A percentile compares a stretch with the other conserved stretches of the same genome.
These are phyloP conservation scores for Ustilago tritici DNA, from an alignment of 1,284 basidiomycete genomes.

Conservation along the genomic window DNA sequence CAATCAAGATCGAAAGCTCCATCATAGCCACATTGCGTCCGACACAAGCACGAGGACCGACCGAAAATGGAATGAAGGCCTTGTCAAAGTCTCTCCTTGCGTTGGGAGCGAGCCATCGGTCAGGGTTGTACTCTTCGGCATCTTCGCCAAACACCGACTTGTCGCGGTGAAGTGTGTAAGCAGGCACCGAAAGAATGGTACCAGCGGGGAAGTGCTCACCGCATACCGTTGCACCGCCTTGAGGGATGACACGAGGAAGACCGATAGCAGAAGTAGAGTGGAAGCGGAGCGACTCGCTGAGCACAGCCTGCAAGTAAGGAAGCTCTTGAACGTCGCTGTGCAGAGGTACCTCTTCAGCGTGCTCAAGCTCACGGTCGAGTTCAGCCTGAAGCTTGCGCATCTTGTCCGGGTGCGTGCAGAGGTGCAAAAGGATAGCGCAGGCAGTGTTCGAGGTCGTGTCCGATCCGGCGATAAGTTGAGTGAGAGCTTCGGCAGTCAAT, in stretches of 20 bases:
- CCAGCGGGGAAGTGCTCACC: slow-evolving; percentile 76
- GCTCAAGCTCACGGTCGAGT: slow-evolving; percentile 75
- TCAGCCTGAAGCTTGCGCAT: slow-evolving; percentile 82
- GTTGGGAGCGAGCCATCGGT: slow-evolving; percentile 80
- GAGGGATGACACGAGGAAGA: slow-evolving; percentile 71
- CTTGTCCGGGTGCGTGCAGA: slow-evolving; percentile 77
- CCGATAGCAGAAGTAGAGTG: slow-evolving; percentile 83
- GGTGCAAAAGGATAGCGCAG: slow-evolving; percentile 79
- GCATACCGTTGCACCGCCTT: slow-evolving; percentile 52
- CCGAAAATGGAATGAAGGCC: slow-evolving; percentile 61
- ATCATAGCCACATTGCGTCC: slow-evolving; percentile 63
- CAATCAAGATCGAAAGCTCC: slow-evolving; percentile 58
- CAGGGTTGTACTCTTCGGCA: slow-evolving; percentile 77
- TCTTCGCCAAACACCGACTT: slow-evolving; percentile 80
- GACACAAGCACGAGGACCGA: slow-evolving; percentile 63
- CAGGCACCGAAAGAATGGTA: slow-evolving; percentile 70
- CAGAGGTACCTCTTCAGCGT: slow-evolving; percentile 59
- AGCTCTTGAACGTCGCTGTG: slow-evolving; percentile 57
- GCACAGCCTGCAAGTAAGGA: slow-evolving; percentile 78
- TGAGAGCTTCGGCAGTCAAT: slow-evolving; percentile 84
- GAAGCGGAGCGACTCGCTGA: slow-evolving; percentile 83
- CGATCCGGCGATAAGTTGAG: slow-evolving; percentile 79
- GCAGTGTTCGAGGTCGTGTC: slow-evolving; percentile 65
- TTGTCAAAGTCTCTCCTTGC: slow-evolving; percentile 56
- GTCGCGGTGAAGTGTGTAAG: slow-evolving; percentile 81